Percentiles rank a stretch among this genome's conserved stretches.
Evolutionary conservation across 495 filamentous ascomycete genomes (phyloP).

Genomic region (Tetracladium setigerum): DNA sequence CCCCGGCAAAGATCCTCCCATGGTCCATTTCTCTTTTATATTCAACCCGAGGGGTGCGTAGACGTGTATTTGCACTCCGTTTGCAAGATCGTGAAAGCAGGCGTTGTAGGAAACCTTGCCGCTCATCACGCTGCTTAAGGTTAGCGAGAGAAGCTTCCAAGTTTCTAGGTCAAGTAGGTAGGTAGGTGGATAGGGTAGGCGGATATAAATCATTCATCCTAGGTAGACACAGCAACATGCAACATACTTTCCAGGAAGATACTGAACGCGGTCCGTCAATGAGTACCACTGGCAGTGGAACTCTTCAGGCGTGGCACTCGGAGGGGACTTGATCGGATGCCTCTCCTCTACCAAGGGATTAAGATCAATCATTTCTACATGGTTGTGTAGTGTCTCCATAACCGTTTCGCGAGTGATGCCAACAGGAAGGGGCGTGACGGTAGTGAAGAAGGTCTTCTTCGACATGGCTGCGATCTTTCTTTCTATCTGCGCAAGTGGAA

Average conservation of each 20-base stretch:
- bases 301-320: constrained; percentile 57
- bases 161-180: no score
- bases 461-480: constrained; percentile 34
- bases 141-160: no score
- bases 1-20: constrained; percentile 55
- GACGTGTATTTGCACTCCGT: constrained; percentile 66
- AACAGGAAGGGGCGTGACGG: constrained; percentile 63
- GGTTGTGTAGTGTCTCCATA: constrained; percentile 61
- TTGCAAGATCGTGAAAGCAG: constrained; percentile 62
- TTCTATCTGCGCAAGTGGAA: no score
- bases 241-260: constrained; percentile 50
- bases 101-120: constrained; percentile 66
- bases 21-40: constrained; percentile 61
- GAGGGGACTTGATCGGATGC: constrained; percentile 52
- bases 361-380: constrained; percentile 70
- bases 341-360: constrained; percentile 72
- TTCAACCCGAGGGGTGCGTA: constrained; percentile 63
- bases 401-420: constrained; percentile 58
- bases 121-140: constrained; percentile 32
- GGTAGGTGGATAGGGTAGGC: no score
- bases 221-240: no score
- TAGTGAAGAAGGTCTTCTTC: constrained; percentile 54
- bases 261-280: constrained; percentile 62
- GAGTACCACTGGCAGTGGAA: constrained; percentile 63
- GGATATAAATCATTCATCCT: no score